A percentile compares a stretch with the other conserved stretches of the same genome.
Evolutionary conservation across 352 stramenopile species (phyloP).

Genomic region (Phytopythium ostracodes): DNA sequence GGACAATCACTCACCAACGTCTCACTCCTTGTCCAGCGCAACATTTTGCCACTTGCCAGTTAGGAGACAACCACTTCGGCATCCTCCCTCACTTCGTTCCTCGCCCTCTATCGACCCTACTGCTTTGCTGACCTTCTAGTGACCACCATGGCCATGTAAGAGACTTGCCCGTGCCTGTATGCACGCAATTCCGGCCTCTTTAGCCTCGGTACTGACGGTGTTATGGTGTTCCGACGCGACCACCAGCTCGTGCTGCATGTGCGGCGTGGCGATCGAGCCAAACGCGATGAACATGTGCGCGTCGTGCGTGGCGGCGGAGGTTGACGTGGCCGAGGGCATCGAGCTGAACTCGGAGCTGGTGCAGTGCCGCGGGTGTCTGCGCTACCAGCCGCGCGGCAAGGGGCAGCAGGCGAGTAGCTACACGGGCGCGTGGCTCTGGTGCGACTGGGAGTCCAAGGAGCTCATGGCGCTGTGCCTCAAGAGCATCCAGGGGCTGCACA

Average conservation of each 20-base stretch:
- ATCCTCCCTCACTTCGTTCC: background rate
- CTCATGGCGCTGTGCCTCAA: constrained; percentile 79
- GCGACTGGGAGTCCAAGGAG: constrained; percentile 70
- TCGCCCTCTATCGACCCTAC: too few species aligned
- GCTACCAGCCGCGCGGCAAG: constrained; percentile 56
- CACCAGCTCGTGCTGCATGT: constrained; percentile 52
- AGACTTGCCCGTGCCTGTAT: background rate
- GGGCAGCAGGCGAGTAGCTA: constrained; percentile 28
- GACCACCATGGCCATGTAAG: constrained; percentile 20
- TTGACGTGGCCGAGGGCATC: constrained; percentile 75
- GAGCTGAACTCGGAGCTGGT: constrained; percentile 37
- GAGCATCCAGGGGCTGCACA: constrained; percentile 52
- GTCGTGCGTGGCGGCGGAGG: constrained; percentile 57
- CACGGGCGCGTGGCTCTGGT: constrained; percentile 45
- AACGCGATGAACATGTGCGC: constrained; percentile 82
- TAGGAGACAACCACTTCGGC: background rate
- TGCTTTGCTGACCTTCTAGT: background rate
- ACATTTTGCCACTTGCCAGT: background rate
- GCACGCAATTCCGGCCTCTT: background rate
- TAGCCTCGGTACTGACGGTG: background rate
- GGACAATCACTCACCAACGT: background rate
- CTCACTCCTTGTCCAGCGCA: too few species aligned
- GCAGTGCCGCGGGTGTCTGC: constrained; percentile 66
- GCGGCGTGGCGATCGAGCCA: constrained; percentile 60
- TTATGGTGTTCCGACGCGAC: too few species aligned